Percentiles rank a stretch among this genome's conserved stretches.
phyloP scores from a whole-genome alignment of 1,284 basidiomycete species.

The Termitomyces sp. region DNA sequence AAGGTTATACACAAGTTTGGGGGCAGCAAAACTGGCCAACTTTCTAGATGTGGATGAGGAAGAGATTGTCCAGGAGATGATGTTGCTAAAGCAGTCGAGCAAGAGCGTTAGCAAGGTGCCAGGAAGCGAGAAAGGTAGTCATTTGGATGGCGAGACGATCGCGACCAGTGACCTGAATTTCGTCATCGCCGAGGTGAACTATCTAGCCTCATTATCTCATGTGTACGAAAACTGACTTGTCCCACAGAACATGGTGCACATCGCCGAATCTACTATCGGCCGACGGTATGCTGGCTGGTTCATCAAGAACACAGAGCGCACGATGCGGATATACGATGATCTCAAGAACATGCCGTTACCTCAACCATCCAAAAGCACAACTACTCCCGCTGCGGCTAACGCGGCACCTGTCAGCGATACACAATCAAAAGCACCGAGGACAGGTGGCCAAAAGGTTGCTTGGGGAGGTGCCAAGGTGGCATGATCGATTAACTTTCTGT shows the following conservation, averaged over 20 bases:
- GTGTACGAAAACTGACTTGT: background rate
- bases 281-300: constrained; percentile 95
- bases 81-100: constrained; percentile 91
- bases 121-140: constrained; percentile 45
- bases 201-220: background rate
- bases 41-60: constrained; percentile 92
- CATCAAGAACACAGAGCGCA: constrained; percentile 89
- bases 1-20: constrained; percentile 92
- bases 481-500: constrained; percentile 5
- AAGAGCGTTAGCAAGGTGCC: constrained; percentile 62
- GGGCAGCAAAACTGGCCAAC: constrained; percentile 85
- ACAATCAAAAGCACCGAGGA: constrained; percentile 22
- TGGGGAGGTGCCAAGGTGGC: constrained; percentile 51
- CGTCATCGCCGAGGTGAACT: constrained; percentile 82
- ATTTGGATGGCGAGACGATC: constrained; percentile 85
- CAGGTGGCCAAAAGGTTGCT: constrained; percentile 46
- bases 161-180: constrained; percentile 94
- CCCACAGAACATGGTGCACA: constrained; percentile 86
- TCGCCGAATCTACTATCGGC: constrained; percentile 90
- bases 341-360: constrained; percentile 64
- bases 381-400: constrained; percentile 15
- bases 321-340: constrained; percentile 79
- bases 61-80: constrained; percentile 92
- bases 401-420: constrained; percentile 20
- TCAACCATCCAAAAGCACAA: constrained; percentile 25